These are phyloP conservation scores for Diaporthe ampelina DNA, from an alignment of 2,329 filamentous ascomycete genomes.

Conservation along the genomic window DNA sequence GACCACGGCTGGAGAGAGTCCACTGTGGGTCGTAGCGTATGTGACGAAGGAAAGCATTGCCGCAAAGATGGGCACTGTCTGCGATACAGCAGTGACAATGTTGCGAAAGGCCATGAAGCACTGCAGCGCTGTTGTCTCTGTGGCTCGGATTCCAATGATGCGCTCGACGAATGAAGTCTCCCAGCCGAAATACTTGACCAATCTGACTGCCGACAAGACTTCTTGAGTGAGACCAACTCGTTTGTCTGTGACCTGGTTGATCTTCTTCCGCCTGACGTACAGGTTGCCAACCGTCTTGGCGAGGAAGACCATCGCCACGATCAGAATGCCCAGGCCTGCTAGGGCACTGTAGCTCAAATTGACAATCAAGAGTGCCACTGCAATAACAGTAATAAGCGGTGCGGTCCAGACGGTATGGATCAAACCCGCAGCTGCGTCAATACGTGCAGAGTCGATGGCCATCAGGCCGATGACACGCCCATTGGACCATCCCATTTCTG, in stretches of 20 bases:
- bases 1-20: conserved; percentile 81
- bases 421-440: conserved; percentile 88
- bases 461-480: conserved; percentile 93
- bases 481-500: conserved; percentile 87
- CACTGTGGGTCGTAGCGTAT: conserved; percentile 75
- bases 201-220: conserved; percentile 89
- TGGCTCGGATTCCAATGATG: conserved; percentile 78
- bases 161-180: conserved; percentile 87
- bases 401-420: conserved; percentile 94
- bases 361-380: conserved; percentile 83
- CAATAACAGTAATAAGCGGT: conserved; percentile 83
- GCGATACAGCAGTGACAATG: conserved; percentile 84
- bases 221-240: conserved; percentile 93
- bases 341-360: conserved; percentile 93
- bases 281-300: conserved; percentile 82
- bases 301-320: conserved; percentile 83
- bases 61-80: conserved; percentile 92
- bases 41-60: conserved; percentile 97
- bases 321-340: conserved; percentile 87
- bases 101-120: conserved; percentile 86
- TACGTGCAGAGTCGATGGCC: conserved; percentile 93
- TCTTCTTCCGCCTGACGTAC: conserved; percentile 79
- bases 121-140: conserved; percentile 87
- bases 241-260: conserved; percentile 96
- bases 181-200: conserved; percentile 98